Percentiles rank a stretch among this genome's conserved stretches.
These are phyloP conservation scores for Coelastrella sp. DNA, from an alignment of 139 green algal species.

Conservation along the genomic window DNA sequence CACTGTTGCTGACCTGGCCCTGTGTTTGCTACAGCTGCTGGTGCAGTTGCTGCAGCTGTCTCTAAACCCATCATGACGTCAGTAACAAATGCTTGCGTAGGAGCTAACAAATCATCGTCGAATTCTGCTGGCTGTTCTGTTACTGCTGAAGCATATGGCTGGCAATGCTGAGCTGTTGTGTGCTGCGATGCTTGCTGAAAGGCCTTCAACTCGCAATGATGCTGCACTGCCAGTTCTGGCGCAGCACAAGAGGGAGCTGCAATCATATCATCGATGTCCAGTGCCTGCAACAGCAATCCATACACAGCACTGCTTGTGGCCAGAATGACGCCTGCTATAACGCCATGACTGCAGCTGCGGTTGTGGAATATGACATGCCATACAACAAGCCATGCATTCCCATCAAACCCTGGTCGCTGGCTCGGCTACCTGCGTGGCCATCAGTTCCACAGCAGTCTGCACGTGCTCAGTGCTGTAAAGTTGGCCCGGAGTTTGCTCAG, in stretches of 20 bases:
- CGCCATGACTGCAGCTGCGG: too few species aligned
- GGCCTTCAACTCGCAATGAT: too few species aligned
- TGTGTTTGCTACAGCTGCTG: slow-evolving; percentile 6
- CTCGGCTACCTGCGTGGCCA: not conserved
- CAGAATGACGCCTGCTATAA: too few species aligned
- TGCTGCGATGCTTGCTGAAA: not conserved
- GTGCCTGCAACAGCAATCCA: too few species aligned
- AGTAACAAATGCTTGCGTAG: not conserved
- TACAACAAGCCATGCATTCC: not conserved
- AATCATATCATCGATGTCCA: too few species aligned
- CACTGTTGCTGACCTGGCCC: not conserved
- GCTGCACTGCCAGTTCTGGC: too few species aligned
- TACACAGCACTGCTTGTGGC: too few species aligned
- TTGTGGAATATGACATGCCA: not conserved
- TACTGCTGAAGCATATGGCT: not conserved
- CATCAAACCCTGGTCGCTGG: not conserved
- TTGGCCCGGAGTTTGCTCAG: not conserved
- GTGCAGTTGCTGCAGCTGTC: not conserved
- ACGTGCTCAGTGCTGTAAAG: not conserved
- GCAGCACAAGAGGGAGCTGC: too few species aligned
- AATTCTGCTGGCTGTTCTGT: not conserved
- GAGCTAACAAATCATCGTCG: not conserved
- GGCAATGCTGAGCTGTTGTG: not conserved
- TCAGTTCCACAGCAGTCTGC: not conserved
- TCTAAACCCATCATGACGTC: not conserved